phyloP scores from a whole-genome alignment of 2,329 filamentous ascomycete genomes.

The Xylariaceae sp. region DNA sequence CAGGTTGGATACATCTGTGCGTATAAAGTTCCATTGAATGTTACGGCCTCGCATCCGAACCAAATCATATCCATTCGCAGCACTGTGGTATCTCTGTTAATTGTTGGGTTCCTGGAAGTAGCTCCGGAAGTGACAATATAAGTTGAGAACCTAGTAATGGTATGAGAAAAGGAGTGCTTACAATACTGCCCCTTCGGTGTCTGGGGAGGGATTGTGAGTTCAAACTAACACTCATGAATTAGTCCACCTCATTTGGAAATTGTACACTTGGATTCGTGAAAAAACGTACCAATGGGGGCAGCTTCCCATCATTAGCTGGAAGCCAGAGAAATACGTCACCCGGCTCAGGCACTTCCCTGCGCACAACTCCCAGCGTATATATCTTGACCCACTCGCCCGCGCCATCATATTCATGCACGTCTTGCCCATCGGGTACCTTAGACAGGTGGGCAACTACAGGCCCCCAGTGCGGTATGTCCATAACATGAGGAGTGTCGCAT shows the following conservation, averaged over 20 bases:
- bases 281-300: not conserved
- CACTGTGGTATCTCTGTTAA: not conserved
- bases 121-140: no score
- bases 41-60: not conserved
- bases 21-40: not conserved
- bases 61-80: conserved; percentile 4
- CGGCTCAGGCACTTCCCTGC: no score
- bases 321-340: no score
- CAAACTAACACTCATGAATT: not conserved
- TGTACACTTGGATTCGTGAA: not conserved
- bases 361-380: no score
- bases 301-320: not conserved
- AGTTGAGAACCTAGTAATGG: not conserved
- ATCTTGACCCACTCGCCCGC: no score
- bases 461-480: no score
- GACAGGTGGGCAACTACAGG: no score
- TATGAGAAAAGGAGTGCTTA: not conserved
- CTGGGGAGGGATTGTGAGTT: not conserved
- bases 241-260: not conserved
- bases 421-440: no score
- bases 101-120: no score
- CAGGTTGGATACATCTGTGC: not conserved
- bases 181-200: not conserved
- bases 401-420: no score
- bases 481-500: no score